Base-by-base conservation (phyloP, 176 grass and related monocot species). In the Chrysopogon serrulatus region DNA sequence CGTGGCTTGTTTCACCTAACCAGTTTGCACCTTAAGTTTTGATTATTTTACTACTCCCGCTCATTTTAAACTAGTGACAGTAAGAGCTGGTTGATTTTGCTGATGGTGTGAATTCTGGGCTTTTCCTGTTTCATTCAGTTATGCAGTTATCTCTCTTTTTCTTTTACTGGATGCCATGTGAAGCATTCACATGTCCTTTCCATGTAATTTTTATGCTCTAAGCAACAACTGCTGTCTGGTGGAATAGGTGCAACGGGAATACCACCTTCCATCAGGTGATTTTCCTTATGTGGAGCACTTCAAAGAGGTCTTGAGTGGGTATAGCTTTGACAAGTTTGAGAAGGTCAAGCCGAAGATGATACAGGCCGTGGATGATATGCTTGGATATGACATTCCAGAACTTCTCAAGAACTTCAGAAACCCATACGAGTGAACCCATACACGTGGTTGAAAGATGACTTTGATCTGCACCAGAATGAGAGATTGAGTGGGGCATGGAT, bases 341-440 rank as follows among this genome's bases (percentile, higher is more conserved):
- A 99, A 88, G 81, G 77, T 99, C n/a, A 99, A 99, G 76, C 93
- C 93, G 7, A 99, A 99, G 83, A 92, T 99, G 96, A 62, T 94
- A 57, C 91, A 98, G 69, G 85, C 89, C 0, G 83, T 98, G 64
- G 96, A 98, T 88, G 96, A 98, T 76, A 95, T 96, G 96, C 87
- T 98, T 37, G 96, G 87, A 44, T 96, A 96, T 17, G 96, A 99
- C 74, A 96, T 99, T 84, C 93, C 96, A 6, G 87, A 99, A 65
- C 85, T 99, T 14, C 80, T 99, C 34, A 87, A 83, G 86, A 96
- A 83, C 76, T 99, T 99, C 80, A 99, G 87, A 81, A 96, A 96
- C 74, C 96, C 93, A 66, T 98, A 99, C 1, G 91, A 96, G 74
- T 89, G 85, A 93, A 62, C 21, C 18, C 39, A 67, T 47, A 18